A percentile compares a stretch with the other conserved stretches of the same genome.
These are phyloP conservation scores for Vitis hybrid DNA, from an alignment of 177 flowering plant species.

Conservation along the genomic window DNA sequence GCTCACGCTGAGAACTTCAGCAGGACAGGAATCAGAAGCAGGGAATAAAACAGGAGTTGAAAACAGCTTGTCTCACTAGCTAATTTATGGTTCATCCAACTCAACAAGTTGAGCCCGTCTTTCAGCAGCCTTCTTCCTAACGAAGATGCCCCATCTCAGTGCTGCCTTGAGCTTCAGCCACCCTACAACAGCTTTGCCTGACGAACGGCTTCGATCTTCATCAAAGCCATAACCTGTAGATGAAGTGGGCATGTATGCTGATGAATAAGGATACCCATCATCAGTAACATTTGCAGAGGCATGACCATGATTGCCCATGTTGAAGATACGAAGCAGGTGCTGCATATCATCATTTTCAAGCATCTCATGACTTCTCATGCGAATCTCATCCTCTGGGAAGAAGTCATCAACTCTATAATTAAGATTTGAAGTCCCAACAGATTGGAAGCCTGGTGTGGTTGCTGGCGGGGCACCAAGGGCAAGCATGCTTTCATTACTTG, in stretches of 20 bases:
- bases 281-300: constrained; percentile 37
- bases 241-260: constrained; percentile 42
- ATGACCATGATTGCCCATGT: constrained; percentile 60
- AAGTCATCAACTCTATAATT: constrained; percentile 54
- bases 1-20: background rate
- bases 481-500: constrained; percentile 38
- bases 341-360: constrained; percentile 98
- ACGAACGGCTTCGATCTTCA: constrained; percentile 59
- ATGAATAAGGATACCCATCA: constrained; percentile 43
- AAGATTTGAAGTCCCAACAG: constrained; percentile 35
- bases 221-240: constrained; percentile 38
- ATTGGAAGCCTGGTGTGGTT: constrained; percentile 44
- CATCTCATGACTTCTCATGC: constrained; percentile 90
- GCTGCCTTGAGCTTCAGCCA: constrained; percentile 99
- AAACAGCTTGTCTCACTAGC: background rate
- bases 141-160: constrained; percentile 92
- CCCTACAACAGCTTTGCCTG: constrained; percentile 96
- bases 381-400: constrained; percentile 85
- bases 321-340: constrained; percentile 77
- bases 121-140: constrained; percentile 91
- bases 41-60: constrained; percentile 1
- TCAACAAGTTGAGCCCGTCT: constrained; percentile 88
- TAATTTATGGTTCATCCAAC: constrained; percentile 56
- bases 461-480: constrained; percentile 64
- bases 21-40: background rate